Conservation (phyloP, 108 stramenopile species). For the Schizochytrium sp. region DNA sequence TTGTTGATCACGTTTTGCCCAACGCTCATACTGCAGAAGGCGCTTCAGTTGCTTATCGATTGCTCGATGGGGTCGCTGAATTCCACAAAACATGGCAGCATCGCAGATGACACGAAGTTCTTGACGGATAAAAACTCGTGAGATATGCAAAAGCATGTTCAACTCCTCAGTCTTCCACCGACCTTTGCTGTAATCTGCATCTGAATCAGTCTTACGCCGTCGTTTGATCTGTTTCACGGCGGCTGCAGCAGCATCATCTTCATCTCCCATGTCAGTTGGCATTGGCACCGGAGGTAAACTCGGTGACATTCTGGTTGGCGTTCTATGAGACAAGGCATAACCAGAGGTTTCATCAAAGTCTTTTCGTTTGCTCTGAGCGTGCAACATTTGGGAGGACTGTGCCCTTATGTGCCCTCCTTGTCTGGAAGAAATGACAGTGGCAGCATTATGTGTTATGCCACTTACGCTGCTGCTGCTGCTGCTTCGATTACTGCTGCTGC, state of each 20-base stretch:
- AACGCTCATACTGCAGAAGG: constrained; percentile 18
- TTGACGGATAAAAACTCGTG: background rate
- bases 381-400: background rate
- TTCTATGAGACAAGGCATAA: too few relatives aligned
- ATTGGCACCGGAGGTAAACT: too few relatives aligned
- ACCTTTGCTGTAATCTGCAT: constrained; percentile 7
- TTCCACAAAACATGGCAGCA: constrained; percentile 21
- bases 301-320: too few relatives aligned
- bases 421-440: background rate
- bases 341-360: too few relatives aligned
- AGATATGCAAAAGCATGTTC: constrained; percentile 29
- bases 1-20: constrained; percentile 15
- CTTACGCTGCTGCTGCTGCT: background rate
- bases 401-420: background rate
- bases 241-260: background rate
- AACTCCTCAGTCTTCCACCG: constrained; percentile 42
- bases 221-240: background rate
- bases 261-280: background rate
- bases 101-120: constrained; percentile 36
- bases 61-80: background rate
- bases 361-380: background rate
- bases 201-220: background rate
- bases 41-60: constrained; percentile 59
- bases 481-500: constrained; percentile 13
- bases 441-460: background rate